These are phyloP conservation scores for Rhizophagus clarus DNA, from an alignment of 192 early-diverging fungal genomes.

Conservation along the genomic window DNA sequence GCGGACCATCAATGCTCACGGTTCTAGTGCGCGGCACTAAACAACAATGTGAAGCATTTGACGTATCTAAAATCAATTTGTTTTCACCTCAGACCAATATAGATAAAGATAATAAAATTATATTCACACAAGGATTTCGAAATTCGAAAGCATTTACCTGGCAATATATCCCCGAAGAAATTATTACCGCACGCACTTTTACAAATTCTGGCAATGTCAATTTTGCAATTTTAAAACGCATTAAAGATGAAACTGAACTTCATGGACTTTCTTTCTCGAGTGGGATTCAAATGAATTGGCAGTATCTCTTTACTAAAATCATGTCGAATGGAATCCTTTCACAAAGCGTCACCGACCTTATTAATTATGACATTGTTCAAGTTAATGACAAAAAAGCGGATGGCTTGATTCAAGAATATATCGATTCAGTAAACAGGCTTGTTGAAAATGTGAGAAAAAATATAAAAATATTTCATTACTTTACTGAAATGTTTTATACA, in stretches of 20 bases:
- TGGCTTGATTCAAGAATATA: neutral
- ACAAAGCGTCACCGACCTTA: neutral
- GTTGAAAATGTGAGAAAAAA: neutral
- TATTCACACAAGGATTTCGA: neutral
- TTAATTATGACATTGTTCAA: neutral
- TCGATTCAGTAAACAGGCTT: neutral
- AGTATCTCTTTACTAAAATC: neutral
- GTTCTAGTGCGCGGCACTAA: neutral
- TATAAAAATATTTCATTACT: neutral
- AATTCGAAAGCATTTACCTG: neutral
- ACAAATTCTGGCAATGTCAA: neutral
- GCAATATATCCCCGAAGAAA: constrained; percentile 1
- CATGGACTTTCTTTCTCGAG: neutral
- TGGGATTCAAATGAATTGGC: neutral
- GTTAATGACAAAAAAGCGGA: neutral
- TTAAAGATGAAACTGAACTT: neutral
- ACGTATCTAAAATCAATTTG: neutral
- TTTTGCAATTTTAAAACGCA: neutral
- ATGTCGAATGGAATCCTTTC: neutral
- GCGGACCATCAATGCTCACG: neutral
- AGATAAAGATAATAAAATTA: neutral
- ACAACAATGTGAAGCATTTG: neutral
- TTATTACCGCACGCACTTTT: neutral
- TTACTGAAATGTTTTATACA: neutral
- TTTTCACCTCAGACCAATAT: neutral